These are phyloP conservation scores for Euphorbia lathyris DNA, from an alignment of 345 rosid species.

Conservation along the genomic window DNA sequence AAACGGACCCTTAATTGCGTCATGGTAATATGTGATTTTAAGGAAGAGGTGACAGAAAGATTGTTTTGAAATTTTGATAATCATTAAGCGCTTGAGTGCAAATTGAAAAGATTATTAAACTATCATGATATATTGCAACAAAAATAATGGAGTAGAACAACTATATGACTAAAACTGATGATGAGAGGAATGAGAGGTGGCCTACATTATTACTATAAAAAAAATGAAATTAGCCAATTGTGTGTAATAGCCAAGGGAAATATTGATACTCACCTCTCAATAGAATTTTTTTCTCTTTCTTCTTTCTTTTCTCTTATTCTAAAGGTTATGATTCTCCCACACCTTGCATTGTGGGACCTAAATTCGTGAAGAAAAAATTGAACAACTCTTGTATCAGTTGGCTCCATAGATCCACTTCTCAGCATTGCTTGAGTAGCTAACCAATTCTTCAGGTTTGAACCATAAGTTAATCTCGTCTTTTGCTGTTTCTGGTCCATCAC, in stretches of 20 bases:
- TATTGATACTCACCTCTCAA: constrained; percentile 13
- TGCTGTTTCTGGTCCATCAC: constrained; percentile 98
- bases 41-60: too few relatives aligned
- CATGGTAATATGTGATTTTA: too few relatives aligned
- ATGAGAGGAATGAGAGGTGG: background rate
- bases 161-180: constrained; percentile 1
- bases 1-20: too few relatives aligned
- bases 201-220: constrained; percentile 10
- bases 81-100: too few relatives aligned
- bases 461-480: constrained; percentile 83
- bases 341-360: constrained; percentile 21
- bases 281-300: too few relatives aligned
- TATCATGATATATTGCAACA: too few relatives aligned
- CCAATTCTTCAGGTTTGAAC: constrained; percentile 96
- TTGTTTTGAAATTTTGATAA: too few relatives aligned
- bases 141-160: too few relatives aligned
- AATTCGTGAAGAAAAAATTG: constrained; percentile 17
- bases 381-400: constrained; percentile 36
- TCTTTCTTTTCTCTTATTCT: constrained; percentile 33
- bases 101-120: too few relatives aligned
- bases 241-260: background rate
- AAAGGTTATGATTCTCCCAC: constrained; percentile 25
- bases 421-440: constrained; percentile 65
- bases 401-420: constrained; percentile 93
- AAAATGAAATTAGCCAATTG: background rate